Evolutionary conservation across 2,329 filamentous ascomycete species (phyloP).

Genomic region (Aspergillus nomiae): DNA sequence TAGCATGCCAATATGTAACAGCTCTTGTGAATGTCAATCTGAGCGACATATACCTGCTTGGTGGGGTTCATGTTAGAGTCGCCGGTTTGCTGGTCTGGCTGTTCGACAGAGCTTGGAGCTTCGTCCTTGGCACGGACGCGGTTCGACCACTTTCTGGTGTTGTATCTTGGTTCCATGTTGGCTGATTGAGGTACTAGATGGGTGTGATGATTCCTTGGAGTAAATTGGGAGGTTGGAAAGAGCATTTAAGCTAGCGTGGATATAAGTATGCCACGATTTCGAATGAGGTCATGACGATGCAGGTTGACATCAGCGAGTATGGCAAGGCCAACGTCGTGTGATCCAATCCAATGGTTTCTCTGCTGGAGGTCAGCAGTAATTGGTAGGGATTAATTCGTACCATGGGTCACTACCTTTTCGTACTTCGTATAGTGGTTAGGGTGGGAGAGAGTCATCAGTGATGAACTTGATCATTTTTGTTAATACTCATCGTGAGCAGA

Average conservation of each 20-base stretch:
- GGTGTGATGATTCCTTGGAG: not conserved
- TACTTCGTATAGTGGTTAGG: not conserved
- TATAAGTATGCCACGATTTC: not conserved
- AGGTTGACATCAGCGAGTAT: not conserved
- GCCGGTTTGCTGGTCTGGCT: not conserved
- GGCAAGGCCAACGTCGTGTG: not conserved
- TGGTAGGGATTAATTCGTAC: not conserved
- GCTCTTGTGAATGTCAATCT: not conserved
- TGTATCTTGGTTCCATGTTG: not conserved
- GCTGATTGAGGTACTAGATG: not conserved
- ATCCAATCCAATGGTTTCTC: not conserved
- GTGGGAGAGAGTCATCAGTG: not conserved
- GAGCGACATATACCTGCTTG: not conserved
- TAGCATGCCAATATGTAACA: not conserved
- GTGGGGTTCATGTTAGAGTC: not conserved
- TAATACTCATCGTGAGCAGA: rapidly evolving
- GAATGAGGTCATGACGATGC: not conserved
- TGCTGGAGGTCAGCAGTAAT: not conserved
- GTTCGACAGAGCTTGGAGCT: not conserved
- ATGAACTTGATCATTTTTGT: not conserved
- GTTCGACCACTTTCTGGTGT: not conserved
- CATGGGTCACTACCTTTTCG: not conserved
- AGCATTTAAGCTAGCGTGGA: too few species aligned
- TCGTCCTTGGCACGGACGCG: not conserved
- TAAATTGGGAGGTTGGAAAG: not conserved